Base-by-base conservation (phyloP, 805 yeast species). In the Groenewaldozyma salmanticensis region DNA sequence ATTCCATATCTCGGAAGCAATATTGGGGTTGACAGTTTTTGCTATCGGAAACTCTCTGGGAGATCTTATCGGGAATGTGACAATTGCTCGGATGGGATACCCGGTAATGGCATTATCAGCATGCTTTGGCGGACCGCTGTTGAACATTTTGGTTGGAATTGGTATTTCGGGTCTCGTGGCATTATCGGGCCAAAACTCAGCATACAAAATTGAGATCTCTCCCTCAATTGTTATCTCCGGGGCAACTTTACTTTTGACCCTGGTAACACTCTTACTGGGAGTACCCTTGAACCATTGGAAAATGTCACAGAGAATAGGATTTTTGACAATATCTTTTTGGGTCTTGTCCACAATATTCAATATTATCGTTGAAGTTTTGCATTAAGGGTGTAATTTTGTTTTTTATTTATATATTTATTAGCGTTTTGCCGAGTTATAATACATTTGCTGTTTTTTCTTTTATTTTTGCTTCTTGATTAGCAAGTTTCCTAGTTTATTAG, bases 11-110 rank as follows among this genome's bases (percentile, higher is more conserved):
- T 75, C 86, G 6, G 92, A 85, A 45, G 86, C 87, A 2, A 70
- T 88, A 9, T 61, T 90, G 20, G 98, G 98, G 0, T 63, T 87
- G 7, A 90, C 97, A 0, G 69, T 90, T 0, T 82, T 90, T 59
- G 95, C 97, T 0, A 63, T 90, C 33, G 97, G 98, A 3, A 92
- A 90, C 58, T 88, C 96, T 1, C 64, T 83, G 4, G 96, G 97
- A 4, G 98, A 90, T 55, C 64, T 88, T 36, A 77, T 88, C 1
- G 81, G 96, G 0, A 86, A 90, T 51, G 58, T 81, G 27, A 81
- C 94, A 0, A 74, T 90, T 20, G 87, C 95, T 0, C 66, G 66
- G 43, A 72, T 84, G 70, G 95, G 95, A 0, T 78, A 75, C 62
- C 84, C 95, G 0, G 70, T 81, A 35, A 82, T 90, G 82, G 96